Percentiles rank a stretch among this genome's conserved stretches.
These are phyloP conservation scores for Aspergillus aculeatinus DNA, from an alignment of 2,329 filamentous ascomycete species.

Conservation along the genomic window DNA sequence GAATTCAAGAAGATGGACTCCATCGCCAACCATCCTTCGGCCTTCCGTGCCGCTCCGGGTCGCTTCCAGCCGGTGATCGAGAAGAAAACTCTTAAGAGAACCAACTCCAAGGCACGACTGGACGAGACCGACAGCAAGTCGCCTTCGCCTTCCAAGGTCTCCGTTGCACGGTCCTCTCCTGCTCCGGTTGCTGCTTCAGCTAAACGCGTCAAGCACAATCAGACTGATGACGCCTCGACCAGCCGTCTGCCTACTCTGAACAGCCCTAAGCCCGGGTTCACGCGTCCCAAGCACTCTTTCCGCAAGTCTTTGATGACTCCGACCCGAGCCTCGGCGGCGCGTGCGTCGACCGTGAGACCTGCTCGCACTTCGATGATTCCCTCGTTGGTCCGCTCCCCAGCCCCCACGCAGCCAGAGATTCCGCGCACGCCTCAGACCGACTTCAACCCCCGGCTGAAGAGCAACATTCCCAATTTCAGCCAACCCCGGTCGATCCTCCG, in stretches of 20 bases:
- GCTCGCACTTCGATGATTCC: constrained; percentile 56
- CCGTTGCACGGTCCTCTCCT: constrained; percentile 28
- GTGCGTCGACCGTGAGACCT: constrained; percentile 51
- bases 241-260: constrained; percentile 43
- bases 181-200: constrained; percentile 43
- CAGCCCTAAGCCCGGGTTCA: constrained; percentile 23
- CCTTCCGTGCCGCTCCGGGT: constrained; percentile 56
- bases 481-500: constrained; percentile 64
- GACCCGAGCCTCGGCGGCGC: constrained; percentile 71
- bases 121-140: constrained; percentile 55
- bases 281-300: constrained; percentile 46
- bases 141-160: constrained; percentile 36
- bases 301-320: constrained; percentile 68
- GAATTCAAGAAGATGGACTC: constrained; percentile 98
- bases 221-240: constrained; percentile 68
- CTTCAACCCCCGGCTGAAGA: constrained; percentile 47
- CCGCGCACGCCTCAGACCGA: constrained; percentile 47
- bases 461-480: constrained; percentile 51
- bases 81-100: constrained; percentile 50
- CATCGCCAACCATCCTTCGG: constrained; percentile 80
- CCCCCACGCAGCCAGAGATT: constrained; percentile 51
- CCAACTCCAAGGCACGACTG: constrained; percentile 63
- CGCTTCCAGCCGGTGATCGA: constrained; percentile 38
- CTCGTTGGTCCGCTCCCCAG: constrained; percentile 52
- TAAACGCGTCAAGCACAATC: constrained; percentile 70